Base-by-base conservation (phyloP, 192 early-diverging fungal genomes). In the Rhizoclosmatium globosum region DNA sequence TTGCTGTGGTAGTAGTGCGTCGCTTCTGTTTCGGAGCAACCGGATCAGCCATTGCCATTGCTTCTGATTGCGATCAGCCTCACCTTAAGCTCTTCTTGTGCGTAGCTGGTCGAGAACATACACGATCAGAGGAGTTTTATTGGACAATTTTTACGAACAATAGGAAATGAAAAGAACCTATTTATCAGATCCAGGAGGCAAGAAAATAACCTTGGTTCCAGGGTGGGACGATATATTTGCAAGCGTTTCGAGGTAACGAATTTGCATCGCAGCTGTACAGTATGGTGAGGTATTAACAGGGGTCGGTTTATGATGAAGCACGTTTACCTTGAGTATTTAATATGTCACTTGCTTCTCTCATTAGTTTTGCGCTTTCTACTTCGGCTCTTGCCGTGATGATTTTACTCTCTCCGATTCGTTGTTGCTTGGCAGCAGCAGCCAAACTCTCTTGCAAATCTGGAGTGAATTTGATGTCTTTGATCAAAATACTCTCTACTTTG, bases 341-440 rank as follows among this genome's bases (percentile, higher is more conserved):
- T 47, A 97, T 93, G 74, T 96, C 94, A 0, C 95, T 91, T 17
- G 95, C 95, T 81, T 96, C 93, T 44, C 94, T 87, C 95, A 97
- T 96, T 45, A 97, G 82, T 77, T 94, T 96, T 2, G 96, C 94
- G 47, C 92, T 84, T 68, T 95, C 93, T 19, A 96, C 96, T 70
- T 84, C 82, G 1, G 94, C 94, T 76, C 91, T 76, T 1, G 94
- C 93, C 46, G 91, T 90, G 82, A 96, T 96, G 43, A 95, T 56
- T 41, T 97, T 98, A 74, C 91, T 90, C 83, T 96, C 91, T 44
- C 94, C 95, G 68, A 97, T 87, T 38, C 95, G 85, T 76, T 95
- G 91, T 68, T 93, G 92, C 74, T 95, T 94, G 47, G 95, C 95
- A 9, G 96, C 96, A 1, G 95, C 92, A 17, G 93, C 89, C 47